A percentile compares a stretch with the other conserved stretches of the same genome.
Evolutionary conservation across 495 filamentous ascomycete species (phyloP).

Genomic region (Talaromyces wortmannii): DNA sequence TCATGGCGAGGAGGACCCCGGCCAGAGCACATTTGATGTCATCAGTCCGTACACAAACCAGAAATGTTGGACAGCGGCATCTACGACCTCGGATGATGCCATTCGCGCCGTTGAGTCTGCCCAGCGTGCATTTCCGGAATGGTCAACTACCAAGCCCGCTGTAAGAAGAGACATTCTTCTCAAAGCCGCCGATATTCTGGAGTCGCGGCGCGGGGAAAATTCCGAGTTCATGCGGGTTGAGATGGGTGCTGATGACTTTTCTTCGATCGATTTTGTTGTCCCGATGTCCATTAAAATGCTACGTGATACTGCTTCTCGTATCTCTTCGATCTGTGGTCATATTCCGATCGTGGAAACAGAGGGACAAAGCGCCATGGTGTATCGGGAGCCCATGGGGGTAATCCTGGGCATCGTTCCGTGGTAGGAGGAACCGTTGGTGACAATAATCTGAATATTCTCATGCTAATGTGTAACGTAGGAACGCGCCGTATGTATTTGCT

Average conservation of each 20-base stretch:
- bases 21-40: conserved; percentile 47
- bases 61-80: conserved; percentile 49
- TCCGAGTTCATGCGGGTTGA: conserved; percentile 58
- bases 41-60: conserved; percentile 56
- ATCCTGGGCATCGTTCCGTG: conserved; percentile 79
- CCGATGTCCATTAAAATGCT: conserved; percentile 47
- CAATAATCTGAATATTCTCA: background rate
- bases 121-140: conserved; percentile 61
- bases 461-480: conserved; percentile 11
- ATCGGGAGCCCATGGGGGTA: conserved; percentile 77
- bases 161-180: conserved; percentile 65
- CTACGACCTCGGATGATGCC: conserved; percentile 55
- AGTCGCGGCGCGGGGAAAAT: conserved; percentile 54
- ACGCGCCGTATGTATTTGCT: conserved; percentile 57
- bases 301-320: conserved; percentile 65
- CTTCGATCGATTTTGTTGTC: conserved; percentile 47
- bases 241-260: conserved; percentile 54
- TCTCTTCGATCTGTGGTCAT: conserved; percentile 51
- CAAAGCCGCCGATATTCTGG: conserved; percentile 63
- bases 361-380: conserved; percentile 57
- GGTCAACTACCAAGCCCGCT: conserved; percentile 56
- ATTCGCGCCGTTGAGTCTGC: conserved; percentile 48
- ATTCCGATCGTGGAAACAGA: conserved; percentile 50
- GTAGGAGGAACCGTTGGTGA: conserved; percentile 13
- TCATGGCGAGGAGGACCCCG: background rate